Evolutionary conservation across 495 filamentous ascomycete genomes (phyloP).

Genomic region (Penicillium psychrofluorescens): DNA sequence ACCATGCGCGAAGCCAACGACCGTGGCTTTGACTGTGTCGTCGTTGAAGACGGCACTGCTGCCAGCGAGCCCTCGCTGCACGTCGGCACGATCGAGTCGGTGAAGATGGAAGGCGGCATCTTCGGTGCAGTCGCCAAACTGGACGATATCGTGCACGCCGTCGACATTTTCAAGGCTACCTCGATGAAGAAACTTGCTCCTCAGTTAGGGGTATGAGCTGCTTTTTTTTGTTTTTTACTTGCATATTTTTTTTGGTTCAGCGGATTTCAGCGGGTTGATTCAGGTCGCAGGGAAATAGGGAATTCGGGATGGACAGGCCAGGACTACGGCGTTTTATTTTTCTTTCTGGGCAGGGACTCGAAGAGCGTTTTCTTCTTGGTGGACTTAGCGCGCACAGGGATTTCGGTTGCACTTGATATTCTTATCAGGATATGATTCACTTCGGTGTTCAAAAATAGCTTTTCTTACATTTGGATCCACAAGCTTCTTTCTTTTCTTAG

Average conservation of each 20-base stretch:
- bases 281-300: constrained; percentile 2
- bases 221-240: neutral
- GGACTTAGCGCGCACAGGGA: constrained; percentile 8
- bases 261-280: constrained; percentile 8
- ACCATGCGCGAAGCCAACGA: constrained; percentile 68
- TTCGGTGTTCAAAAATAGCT: no score
- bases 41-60: constrained; percentile 47
- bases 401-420: neutral
- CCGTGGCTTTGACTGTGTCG: constrained; percentile 64
- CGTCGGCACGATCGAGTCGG: constrained; percentile 39
- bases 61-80: constrained; percentile 44
- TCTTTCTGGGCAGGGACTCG: neutral
- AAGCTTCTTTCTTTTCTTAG: neutral
- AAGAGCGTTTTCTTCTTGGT: neutral
- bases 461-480: no score
- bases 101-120: constrained; percentile 53
- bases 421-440: no score
- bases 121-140: constrained; percentile 45
- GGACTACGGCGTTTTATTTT: neutral
- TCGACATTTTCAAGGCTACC: constrained; percentile 37
- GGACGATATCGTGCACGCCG: constrained; percentile 42
- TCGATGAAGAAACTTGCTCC: constrained; percentile 41
- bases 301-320: constrained; percentile 1
- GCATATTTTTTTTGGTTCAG: no score
- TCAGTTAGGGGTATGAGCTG: constrained; percentile 25